These are phyloP conservation scores for Gonapodya prolifera DNA, from an alignment of 192 early-diverging fungal genomes.

Conservation along the genomic window DNA sequence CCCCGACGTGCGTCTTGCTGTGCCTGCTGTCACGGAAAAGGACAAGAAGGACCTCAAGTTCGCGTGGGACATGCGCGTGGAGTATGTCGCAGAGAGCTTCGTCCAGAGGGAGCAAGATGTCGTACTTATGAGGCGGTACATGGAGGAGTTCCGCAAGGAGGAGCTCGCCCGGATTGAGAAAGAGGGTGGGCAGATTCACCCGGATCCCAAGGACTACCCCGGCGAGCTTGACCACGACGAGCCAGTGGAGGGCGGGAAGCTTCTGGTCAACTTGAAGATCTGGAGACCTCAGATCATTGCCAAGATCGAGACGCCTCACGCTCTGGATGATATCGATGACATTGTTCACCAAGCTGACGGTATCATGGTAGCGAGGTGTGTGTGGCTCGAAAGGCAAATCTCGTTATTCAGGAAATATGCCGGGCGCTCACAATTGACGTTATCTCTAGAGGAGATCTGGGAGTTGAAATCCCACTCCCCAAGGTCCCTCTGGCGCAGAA, in stretches of 20 bases:
- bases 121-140: slow-evolving; percentile 15
- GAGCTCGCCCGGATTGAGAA: neutral
- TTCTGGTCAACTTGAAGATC: neutral
- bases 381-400: neutral
- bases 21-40: slow-evolving; percentile 42
- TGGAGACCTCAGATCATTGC: slow-evolving; percentile 41
- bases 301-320: slow-evolving; percentile 43
- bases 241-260: neutral
- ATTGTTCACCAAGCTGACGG: slow-evolving; percentile 33
- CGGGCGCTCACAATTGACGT: no score
- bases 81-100: slow-evolving; percentile 36
- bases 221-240: neutral
- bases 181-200: neutral
- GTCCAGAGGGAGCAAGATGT: slow-evolving; percentile 37
- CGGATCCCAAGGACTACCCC: neutral
- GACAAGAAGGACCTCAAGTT: slow-evolving; percentile 32
- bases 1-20: slow-evolving; percentile 28
- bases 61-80: slow-evolving; percentile 29
- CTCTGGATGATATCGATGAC: slow-evolving; percentile 36
- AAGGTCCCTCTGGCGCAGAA: slow-evolving; percentile 43
- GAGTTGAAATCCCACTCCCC: slow-evolving; percentile 36
- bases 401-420: no score
- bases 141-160: neutral
- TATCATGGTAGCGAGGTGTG: slow-evolving; percentile 36
- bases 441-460: slow-evolving; percentile 29